phyloP scores from a whole-genome alignment of 805 yeast genomes.

The Wickerhamomyces silvicola region DNA sequence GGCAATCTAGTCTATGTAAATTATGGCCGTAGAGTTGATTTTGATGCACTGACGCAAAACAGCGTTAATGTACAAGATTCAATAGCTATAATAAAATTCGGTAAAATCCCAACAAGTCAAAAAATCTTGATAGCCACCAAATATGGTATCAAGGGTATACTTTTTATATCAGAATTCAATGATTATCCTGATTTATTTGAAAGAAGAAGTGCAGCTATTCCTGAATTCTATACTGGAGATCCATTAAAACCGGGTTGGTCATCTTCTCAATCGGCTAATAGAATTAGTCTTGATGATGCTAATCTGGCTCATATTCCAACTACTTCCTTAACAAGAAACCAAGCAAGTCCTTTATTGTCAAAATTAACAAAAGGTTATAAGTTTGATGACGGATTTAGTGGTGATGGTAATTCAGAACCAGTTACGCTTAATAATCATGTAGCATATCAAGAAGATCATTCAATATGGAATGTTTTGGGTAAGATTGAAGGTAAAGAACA shows the following conservation, averaged over 20 bases:
- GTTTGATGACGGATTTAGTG: conserved; percentile 13
- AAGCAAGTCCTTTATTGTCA: conserved; percentile 40
- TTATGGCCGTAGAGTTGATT: conserved; percentile 57
- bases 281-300: conserved; percentile 39
- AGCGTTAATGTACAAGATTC: conserved; percentile 38
- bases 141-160: conserved; percentile 54
- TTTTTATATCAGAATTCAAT: conserved; percentile 48
- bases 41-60: conserved; percentile 30
- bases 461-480: conserved; percentile 74
- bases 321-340: conserved; percentile 71
- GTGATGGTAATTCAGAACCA: conserved; percentile 18
- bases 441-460: conserved; percentile 39
- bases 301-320: conserved; percentile 64
- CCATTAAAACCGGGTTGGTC: conserved; percentile 76
- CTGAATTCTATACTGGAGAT: conserved; percentile 68
- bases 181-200: conserved; percentile 27
- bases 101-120: conserved; percentile 40
- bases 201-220: conserved; percentile 45
- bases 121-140: conserved; percentile 50
- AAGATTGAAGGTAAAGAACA: conserved; percentile 78
- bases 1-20: conserved; percentile 58
- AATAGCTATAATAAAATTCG: conserved; percentile 58
- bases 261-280: conserved; percentile 33
- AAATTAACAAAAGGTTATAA: conserved; percentile 14
- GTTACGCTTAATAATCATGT: conserved; percentile 18